Base-by-base conservation (phyloP, 2,329 filamentous ascomycete species). In the Diaporthe aspalathi region DNA sequence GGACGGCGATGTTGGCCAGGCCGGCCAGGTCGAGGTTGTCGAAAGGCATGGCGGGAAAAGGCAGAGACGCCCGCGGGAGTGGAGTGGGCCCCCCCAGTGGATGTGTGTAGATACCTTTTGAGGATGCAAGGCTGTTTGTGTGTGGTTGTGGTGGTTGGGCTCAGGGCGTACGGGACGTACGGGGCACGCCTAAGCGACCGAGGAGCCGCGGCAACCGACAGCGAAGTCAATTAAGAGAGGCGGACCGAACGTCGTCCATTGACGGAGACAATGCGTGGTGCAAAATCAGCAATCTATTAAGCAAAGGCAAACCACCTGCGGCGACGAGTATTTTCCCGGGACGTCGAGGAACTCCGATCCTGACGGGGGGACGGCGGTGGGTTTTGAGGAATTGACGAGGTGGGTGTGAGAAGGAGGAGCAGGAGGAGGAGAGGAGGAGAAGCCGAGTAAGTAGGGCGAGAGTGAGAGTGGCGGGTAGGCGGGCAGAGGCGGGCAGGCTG, bases 1-100 rank as follows among this genome's bases (percentile, higher is more conserved):
- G 72, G 16, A 72, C 38, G 43, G 70, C 67, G n/a, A 72, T 20
- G 29, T 73, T 45, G 52, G 72, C 70, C 56, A 71, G 27, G 45
- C 49, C 72, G 67, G 67, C 70, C 62, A 73, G 24, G 29, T 73
- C 72, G 62, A 68, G 24, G 47, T 53, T 67, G n/a, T 70, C 60
- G 54, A 68, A 54, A 6, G 54, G 49, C 72, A 73, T 73, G 66
- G 67, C 32, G 63, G 27, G 14, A 20, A 20, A 20, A 45, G 24
- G 40, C 5, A 29, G 50, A 29, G 29, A 27, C 7, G 32, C 57
- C 11, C 24, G 43, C n/a, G n/a, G 57, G 43, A 17, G 27, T 63
- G 57, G n/a, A 17, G 27, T 63, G 57, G 43, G 27, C 40, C n/a
- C n/a, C 49, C 49, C 40, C 40, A 17, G 16, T 32, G 40, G 57